Evolutionary conservation across 2,329 filamentous ascomycete genomes (phyloP).

Genomic region (Alternaria panax): DNA sequence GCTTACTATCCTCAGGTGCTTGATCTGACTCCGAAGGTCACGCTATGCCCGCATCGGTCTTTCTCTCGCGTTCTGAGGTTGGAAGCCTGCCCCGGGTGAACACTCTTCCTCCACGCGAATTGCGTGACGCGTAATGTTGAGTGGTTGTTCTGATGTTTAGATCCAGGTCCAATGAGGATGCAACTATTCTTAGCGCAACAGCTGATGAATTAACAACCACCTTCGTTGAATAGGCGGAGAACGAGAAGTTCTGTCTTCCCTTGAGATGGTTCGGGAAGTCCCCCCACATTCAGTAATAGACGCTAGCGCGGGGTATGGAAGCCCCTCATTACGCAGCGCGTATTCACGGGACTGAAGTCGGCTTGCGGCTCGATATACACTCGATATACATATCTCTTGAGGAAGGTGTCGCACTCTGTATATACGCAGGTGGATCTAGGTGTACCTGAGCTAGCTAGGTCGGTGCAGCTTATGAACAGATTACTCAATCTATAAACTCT

Average conservation of each 20-base stretch:
- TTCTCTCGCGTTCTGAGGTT: background rate
- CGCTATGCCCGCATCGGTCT: background rate
- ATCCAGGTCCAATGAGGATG: background rate
- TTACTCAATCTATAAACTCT: too few species aligned
- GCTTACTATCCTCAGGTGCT: background rate
- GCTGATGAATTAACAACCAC: background rate
- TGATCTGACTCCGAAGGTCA: slow-evolving; percentile 14
- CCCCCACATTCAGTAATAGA: slow-evolving; percentile 27
- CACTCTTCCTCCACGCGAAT: slow-evolving; percentile 12
- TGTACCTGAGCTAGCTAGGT: background rate
- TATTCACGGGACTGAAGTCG: slow-evolving; percentile 7
- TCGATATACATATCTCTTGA: too few species aligned
- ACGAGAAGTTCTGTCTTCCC: background rate
- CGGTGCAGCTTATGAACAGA: background rate
- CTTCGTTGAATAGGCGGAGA: background rate
- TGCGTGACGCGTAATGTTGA: background rate
- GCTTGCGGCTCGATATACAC: background rate
- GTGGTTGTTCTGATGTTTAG: background rate
- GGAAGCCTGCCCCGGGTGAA: slow-evolving; percentile 17
- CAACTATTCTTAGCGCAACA: background rate
- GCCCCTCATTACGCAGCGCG: slow-evolving; percentile 26
- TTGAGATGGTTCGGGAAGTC: slow-evolving; percentile 1
- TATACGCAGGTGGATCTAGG: background rate
- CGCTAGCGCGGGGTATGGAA: slow-evolving; percentile 29
- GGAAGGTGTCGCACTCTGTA: background rate